Base-by-base conservation (phyloP, 768 basidiomycete species). In the Boletus bicolor region DNA sequence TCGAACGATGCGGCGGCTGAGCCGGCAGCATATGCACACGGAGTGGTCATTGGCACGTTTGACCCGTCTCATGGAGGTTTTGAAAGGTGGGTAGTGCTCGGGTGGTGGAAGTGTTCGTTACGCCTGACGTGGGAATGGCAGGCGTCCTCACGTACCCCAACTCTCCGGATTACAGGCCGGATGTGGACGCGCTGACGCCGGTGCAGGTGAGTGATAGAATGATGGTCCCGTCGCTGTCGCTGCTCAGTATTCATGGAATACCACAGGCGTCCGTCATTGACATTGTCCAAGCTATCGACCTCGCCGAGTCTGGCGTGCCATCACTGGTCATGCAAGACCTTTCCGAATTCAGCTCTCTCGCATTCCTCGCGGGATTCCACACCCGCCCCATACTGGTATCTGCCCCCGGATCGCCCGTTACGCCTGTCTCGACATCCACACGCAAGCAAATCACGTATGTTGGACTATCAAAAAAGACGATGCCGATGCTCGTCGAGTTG, bases 131-230 rank as follows among this genome's bases (percentile, higher is more conserved):
- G 15, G 19, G 17, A 5, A 38, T 42, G 48, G 5, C 59, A 90
- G 89, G 85, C 28, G 78, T 89, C 36, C 73, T 91, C 60, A 94
- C 90, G 0, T 97, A 97, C 65, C 76, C 85, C 2, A 77, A 78
- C 53, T 94, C 91, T 0, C 85, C 89, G 14, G 93, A 96, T 65
- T 96, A 92, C 68, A 78, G 93, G 41, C 87, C 91, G 2, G 96
- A 99, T 63, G 77, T 94, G 41, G 95, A 98, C 65, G 71, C 75
- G 21, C 76, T 98, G 37, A 83, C 84, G 21, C 89, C 91, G 42
- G 82, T 92, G 7, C 91, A 93, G 80, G 89, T 89, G 67, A 38
- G 76, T 53, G 42, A 42, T 12, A 32, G 17, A 11, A 43, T 2
- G 38, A 9, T 14, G 17, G 21, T 2, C 21, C 43, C 7, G 38